phyloP scores from a whole-genome alignment of 257 asterid genomes.

The Petrea volubilis region DNA sequence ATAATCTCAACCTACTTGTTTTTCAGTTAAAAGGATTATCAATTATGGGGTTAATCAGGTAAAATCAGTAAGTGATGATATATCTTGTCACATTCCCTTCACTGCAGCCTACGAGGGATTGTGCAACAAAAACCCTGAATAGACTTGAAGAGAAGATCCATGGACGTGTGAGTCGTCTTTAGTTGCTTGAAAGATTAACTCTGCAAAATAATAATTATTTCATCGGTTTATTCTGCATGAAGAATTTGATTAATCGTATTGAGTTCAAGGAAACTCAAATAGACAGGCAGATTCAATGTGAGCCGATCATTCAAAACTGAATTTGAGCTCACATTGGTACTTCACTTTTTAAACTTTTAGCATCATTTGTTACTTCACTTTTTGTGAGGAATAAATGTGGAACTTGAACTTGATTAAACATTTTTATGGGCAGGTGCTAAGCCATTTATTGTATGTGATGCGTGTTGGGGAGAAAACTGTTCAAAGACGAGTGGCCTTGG shows the following conservation, averaged over 20 bases:
- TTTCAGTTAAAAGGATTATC: constrained; percentile 6
- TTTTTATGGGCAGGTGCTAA: constrained; percentile 50
- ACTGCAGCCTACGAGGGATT: constrained; percentile 79
- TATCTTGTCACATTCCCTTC: constrained; percentile 9
- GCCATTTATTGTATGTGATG: constrained; percentile 65
- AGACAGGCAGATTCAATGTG: neutral
- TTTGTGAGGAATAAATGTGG: neutral
- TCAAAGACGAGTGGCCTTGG: constrained; percentile 70
- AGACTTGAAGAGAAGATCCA: constrained; percentile 77
- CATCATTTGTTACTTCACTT: neutral
- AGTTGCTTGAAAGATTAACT: neutral
- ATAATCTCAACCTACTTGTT: constrained; percentile 7
- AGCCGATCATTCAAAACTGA: neutral
- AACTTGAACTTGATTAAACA: constrained; percentile 4
- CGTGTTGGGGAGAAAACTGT: constrained; percentile 56
- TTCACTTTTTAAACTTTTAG: neutral
- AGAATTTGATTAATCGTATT: constrained; percentile 11
- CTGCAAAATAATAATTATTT: neutral
- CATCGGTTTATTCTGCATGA: neutral
- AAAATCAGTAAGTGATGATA: neutral
- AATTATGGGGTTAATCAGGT: neutral
- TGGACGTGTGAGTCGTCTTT: constrained; percentile 64
- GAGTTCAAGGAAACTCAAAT: constrained; percentile 9
- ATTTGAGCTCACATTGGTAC: neutral
- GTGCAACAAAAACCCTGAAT: constrained; percentile 75